A percentile compares a stretch with the other conserved stretches of the same genome.
These are phyloP conservation scores for Didymella glomerata DNA, from an alignment of 2,329 filamentous ascomycete genomes.

Conservation along the genomic window DNA sequence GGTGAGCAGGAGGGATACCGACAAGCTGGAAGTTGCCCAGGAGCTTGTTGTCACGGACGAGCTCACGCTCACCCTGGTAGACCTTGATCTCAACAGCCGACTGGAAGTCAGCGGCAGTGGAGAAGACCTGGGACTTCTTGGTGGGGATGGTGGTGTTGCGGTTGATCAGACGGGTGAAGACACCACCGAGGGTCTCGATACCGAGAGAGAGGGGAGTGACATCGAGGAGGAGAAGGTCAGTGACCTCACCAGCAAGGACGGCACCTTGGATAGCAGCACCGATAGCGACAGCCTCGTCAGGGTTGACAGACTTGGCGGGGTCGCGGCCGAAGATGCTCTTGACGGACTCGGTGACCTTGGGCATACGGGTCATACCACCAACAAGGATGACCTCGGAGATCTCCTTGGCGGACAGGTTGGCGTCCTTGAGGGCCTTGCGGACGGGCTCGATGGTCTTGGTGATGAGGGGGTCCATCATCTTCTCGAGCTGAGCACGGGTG, in stretches of 20 bases:
- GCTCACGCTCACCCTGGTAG: conserved; percentile 99
- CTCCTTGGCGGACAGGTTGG: conserved; percentile 86
- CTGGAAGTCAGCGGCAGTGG: conserved; percentile 97
- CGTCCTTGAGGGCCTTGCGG: conserved; percentile 96
- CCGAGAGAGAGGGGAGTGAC: conserved; percentile 95
- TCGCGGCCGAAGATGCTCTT: conserved; percentile 97
- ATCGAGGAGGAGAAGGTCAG: conserved; percentile 92
- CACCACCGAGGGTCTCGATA: conserved; percentile 97
- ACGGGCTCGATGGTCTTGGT: conserved; percentile 87
- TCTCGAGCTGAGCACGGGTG: conserved; percentile 89
- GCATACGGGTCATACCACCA: conserved; percentile 99
- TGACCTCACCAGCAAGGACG: conserved; percentile 95
- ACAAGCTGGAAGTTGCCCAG: conserved; percentile 99
- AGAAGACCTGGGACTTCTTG: conserved; percentile 99
- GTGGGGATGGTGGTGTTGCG: conserved; percentile 99
- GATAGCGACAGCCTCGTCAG: conserved; percentile 96
- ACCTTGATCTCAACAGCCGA: conserved; percentile 99
- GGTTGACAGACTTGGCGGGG: conserved; percentile 97
- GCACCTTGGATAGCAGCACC: conserved; percentile 97
- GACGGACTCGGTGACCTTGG: conserved; percentile 95
- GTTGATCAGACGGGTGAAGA: conserved; percentile 98
- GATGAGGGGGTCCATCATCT: conserved; percentile 90
- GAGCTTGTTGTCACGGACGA: conserved; percentile 97
- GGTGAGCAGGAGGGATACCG: conserved; percentile 93
- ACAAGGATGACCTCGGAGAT: conserved; percentile 98